Percentiles rank a stretch among this genome's conserved stretches.
Evolutionary conservation across 257 asterid genomes (phyloP).

Genomic region (Nicotiana sylvestris): DNA sequence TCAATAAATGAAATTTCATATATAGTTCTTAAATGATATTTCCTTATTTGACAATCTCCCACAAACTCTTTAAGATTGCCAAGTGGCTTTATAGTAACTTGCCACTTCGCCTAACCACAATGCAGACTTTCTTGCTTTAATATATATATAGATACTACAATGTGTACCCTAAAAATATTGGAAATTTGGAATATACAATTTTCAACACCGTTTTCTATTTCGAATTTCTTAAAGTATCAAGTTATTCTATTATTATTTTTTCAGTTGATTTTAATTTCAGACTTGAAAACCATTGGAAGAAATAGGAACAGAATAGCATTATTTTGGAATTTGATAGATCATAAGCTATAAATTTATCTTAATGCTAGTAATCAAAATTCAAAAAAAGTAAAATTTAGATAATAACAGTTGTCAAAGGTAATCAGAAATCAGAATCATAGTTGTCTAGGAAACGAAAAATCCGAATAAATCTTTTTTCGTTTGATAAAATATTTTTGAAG

Average conservation of each 20-base stretch:
- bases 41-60: no score
- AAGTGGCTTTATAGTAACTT: no score
- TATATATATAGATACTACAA: no score
- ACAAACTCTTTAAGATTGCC: no score
- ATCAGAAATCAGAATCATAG: not conserved
- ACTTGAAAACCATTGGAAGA: not conserved
- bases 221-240: not conserved
- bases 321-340: not conserved
- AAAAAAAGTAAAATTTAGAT: not conserved
- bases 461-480: not conserved
- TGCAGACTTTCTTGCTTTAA: no score
- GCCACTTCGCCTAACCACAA: no score
- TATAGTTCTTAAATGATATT: no score
- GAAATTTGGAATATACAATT: no score
- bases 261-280: not conserved
- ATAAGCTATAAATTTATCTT: not conserved
- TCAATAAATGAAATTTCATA: no score
- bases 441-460: not conserved
- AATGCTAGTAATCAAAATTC: not conserved
- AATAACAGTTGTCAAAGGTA: not conserved
- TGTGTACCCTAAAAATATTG: no score
- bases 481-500: not conserved
- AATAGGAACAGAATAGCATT: no score
- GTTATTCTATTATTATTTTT: not conserved
- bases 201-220: no score